Evolutionary conservation across 73 alveolate species (phyloP).

Genomic region (Paramecium tetraurelia): DNA sequence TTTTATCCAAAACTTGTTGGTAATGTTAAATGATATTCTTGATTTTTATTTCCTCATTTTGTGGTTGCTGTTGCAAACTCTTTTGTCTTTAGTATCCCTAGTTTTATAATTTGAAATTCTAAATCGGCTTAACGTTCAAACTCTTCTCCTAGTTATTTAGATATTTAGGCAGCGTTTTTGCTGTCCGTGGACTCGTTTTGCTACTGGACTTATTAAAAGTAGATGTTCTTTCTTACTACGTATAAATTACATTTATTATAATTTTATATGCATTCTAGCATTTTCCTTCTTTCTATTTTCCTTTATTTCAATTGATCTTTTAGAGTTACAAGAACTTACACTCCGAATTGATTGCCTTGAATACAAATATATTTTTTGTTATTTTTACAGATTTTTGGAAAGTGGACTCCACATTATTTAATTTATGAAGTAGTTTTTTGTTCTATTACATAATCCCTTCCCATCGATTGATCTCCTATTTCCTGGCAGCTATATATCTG

Average conservation of each 20-base stretch:
- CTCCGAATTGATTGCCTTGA: neutral
- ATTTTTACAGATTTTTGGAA: neutral
- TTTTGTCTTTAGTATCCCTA: neutral
- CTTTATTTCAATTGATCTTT: neutral
- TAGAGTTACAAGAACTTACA: neutral
- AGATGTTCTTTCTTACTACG: neutral
- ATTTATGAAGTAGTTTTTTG: neutral
- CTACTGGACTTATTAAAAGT: neutral
- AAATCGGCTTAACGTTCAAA: neutral
- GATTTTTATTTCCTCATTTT: neutral
- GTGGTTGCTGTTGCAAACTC: neutral
- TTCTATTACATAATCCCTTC: neutral
- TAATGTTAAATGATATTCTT: neutral
- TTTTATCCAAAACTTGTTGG: neutral
- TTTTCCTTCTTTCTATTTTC: neutral
- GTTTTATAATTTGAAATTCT: neutral
- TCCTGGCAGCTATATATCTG: neutral
- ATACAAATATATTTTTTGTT: neutral
- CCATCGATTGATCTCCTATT: neutral
- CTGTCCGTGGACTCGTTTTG: neutral
- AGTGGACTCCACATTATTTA: neutral
- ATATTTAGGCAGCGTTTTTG: neutral
- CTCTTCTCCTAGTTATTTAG: neutral
- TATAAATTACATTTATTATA: neutral
- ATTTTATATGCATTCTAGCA: neutral